Percentiles rank a stretch among this genome's conserved stretches.
Evolutionary conservation across 2,329 filamentous ascomycete genomes (phyloP).

Genomic region (Seiridium cupressi): DNA sequence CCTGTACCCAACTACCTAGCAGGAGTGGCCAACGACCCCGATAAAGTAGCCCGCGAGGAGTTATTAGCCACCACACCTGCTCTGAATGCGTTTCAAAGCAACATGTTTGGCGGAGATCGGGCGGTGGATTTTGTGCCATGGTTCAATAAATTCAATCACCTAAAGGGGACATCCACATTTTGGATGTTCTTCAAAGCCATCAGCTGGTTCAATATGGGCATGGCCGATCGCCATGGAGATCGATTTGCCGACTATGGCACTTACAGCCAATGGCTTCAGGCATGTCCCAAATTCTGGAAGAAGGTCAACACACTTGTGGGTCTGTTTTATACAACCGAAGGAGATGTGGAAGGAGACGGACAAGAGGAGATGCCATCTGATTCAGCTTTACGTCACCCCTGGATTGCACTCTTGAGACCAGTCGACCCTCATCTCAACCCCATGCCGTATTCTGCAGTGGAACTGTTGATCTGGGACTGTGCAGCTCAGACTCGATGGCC

Average conservation of each 20-base stretch:
- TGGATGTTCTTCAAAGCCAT: conserved; percentile 38
- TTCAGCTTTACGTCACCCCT: conserved; percentile 40
- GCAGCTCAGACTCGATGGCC: conserved; percentile 24
- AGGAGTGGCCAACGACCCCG: conserved; percentile 35
- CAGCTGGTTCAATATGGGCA: conserved; percentile 37
- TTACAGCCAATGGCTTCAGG: conserved; percentile 35
- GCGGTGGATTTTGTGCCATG: conserved; percentile 12
- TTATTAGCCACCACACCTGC: conserved; percentile 14
- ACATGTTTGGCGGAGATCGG: conserved; percentile 15
- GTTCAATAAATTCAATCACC: conserved; percentile 10
- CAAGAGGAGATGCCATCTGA: conserved; percentile 9
- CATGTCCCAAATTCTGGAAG: conserved; percentile 5
- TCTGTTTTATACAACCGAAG: conserved; percentile 49
- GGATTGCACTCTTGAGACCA: conserved; percentile 49
- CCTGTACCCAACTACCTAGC: conserved; percentile 34
- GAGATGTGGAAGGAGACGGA: conserved; percentile 29
- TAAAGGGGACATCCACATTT: conserved; percentile 13
- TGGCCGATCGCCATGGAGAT: conserved; percentile 32
- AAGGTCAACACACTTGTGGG: conserved; percentile 37
- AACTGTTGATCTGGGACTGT: conserved; percentile 56
- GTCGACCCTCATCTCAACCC: conserved; percentile 30
- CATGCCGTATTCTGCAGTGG: conserved; percentile 29
- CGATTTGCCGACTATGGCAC: conserved; percentile 21
- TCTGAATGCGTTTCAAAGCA: conserved; percentile 10
- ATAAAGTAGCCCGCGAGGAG: conserved; percentile 13